Evolutionary conservation across 1,139 yeast genomes (phyloP), one percentile per base, ranked within the genome.

Genomic region (Kodamaea fungicola): DNA sequence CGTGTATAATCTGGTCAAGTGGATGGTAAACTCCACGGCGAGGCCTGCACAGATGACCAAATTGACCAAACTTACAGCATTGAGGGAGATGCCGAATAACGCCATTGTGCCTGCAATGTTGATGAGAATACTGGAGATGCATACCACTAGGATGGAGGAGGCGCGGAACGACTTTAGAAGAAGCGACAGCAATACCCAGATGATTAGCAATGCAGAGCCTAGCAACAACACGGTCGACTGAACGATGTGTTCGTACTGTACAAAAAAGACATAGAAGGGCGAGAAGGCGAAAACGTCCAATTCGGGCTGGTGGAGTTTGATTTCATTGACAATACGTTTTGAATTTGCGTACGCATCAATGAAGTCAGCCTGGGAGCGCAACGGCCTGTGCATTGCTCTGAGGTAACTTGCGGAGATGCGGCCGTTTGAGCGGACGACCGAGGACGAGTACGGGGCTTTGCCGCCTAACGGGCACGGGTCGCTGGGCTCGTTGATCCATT

Each of bases 381-480:
- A 66, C 0, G 97, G 94, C 1, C 59, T 61, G 58, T 92, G 97
- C n/a, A 86, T 74, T 1, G 94, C 78, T 45, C 97, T 66, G 62
- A 90, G 86, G 28, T 77, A 73, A 3, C 92, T 79, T 1, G 94
- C 69, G 4, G 56, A 49, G 13, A 90, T 72, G 8, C 50, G 39
- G 0, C 65, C 61, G 12, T 67, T 61, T 1, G 71, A 59, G n/a
- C 34, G 30, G 28, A 34, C 35, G 12, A 92, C 67, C 0, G 94
- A 72, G 5, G 67, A 62, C 1, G 85, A 74, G 53, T 90, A 92
- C 0, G 97, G 95, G 0, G 97, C 97, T 52, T 86, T 84, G 1
- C 98, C 98, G 3, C 96, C 97, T 23, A 92, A 67, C 1, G 97
- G 97, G 59, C 98, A 92, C 3, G 94, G 89, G 50, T 87, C 95